Evolutionary conservation across 768 basidiomycete species (phyloP).

Genomic region (Antrodiella citrinella): DNA sequence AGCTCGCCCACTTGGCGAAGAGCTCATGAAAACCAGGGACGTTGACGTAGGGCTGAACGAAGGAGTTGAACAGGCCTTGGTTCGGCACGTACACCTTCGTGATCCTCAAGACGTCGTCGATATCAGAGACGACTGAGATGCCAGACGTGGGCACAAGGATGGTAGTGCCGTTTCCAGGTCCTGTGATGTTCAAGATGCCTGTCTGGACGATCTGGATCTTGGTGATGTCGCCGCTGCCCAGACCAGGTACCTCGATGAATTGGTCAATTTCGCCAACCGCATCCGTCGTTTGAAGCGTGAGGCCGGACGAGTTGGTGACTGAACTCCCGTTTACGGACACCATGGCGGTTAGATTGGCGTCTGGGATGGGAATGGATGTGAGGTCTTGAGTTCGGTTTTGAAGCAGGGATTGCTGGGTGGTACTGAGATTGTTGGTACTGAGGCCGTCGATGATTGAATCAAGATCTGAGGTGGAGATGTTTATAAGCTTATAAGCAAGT

Average conservation of each 20-base stretch:
- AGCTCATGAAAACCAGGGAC: slow-evolving; percentile 24
- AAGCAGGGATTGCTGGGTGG: slow-evolving; percentile 10
- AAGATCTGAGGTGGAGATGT: slow-evolving; percentile 12
- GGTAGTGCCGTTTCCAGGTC: slow-evolving; percentile 22
- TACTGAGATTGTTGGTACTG: slow-evolving; percentile 12
- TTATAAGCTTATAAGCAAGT: slow-evolving; percentile 15
- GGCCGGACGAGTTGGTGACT: slow-evolving; percentile 14
- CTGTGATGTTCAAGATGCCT: slow-evolving; percentile 14
- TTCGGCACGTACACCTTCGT: slow-evolving; percentile 27
- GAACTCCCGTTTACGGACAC: slow-evolving; percentile 13
- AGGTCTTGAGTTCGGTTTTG: slow-evolving; percentile 18
- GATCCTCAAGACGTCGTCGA: slow-evolving; percentile 28
- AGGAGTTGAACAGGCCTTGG: slow-evolving; percentile 25
- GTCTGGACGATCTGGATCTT: slow-evolving; percentile 11
- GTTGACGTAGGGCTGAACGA: slow-evolving; percentile 22
- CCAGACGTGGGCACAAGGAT: slow-evolving; percentile 23
- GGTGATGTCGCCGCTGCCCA: slow-evolving; percentile 10
- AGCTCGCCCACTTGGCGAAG: slow-evolving; percentile 19
- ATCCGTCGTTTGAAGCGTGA: slow-evolving; percentile 13
- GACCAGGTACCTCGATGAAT: slow-evolving; percentile 13
- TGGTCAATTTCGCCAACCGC: slow-evolving; percentile 17
- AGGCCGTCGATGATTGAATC: slow-evolving; percentile 16
- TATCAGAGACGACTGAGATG: slow-evolving; percentile 26
- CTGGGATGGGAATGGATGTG: slow-evolving; percentile 14
- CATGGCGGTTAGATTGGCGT: slow-evolving; percentile 13